These are phyloP conservation scores for Alternaria consortialis DNA, from an alignment of 2,329 filamentous ascomycete genomes.

Conservation along the genomic window DNA sequence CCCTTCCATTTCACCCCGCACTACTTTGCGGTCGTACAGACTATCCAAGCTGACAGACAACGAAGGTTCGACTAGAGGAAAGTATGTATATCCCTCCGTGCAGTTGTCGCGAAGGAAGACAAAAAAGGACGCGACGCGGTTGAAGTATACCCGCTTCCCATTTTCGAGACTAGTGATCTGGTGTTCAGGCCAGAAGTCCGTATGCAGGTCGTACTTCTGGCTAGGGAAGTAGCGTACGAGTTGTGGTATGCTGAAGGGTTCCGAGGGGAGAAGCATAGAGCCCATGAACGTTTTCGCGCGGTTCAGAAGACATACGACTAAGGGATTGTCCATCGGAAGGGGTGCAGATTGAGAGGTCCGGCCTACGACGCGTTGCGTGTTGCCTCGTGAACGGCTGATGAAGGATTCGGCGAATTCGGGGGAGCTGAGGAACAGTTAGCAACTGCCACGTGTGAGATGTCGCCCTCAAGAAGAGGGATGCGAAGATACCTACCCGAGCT, in stretches of 20 bases:
- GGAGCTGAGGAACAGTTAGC: conserved; percentile 19
- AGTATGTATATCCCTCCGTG: conserved; percentile 35
- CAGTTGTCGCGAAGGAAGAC: conserved; percentile 37
- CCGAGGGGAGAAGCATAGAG: conserved; percentile 28
- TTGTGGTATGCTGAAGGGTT: conserved; percentile 36
- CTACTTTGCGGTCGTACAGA: conserved; percentile 23
- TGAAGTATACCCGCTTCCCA: conserved; percentile 23
- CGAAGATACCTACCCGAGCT: conserved; percentile 20
- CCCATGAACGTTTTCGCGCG: conserved; percentile 39
- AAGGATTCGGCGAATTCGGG: conserved; percentile 33
- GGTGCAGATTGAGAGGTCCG: conserved; percentile 38
- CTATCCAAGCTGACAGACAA: conserved; percentile 11
- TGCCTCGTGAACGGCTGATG: conserved; percentile 29
- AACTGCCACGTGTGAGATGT: background rate
- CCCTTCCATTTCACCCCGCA: conserved; percentile 27
- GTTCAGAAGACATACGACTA: conserved; percentile 34
- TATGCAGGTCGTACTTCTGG: conserved; percentile 39
- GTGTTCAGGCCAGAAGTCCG: conserved; percentile 36
- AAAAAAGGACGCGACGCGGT: conserved; percentile 37
- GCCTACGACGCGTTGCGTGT: conserved; percentile 26
- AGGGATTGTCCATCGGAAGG: conserved; percentile 25
- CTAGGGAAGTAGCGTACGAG: conserved; percentile 34
- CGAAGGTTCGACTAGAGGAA: conserved; percentile 28
- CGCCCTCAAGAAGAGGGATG: background rate
- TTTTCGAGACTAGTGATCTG: conserved; percentile 26